Evolutionary conservation across 176 grass and related monocot genomes (phyloP).

Genomic region (bread wheat (Triticum aestivum)): IWGSC_CS_RefSeq_v2.1 NC_057814.1:244402557-244403056

Average conservation of each 20-base stretch:
- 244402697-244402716: conserved; percentile 33
- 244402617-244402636: conserved; percentile 35
- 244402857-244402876: background rate
- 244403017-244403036: conserved; percentile 51
- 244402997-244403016: conserved; percentile 73
- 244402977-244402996: conserved; percentile 79
- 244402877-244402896: conserved; percentile 9
- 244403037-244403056: background rate
- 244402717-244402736: conserved; percentile 35
- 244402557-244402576: conserved; percentile 48
- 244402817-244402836: conserved; percentile 39
- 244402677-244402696: conserved; percentile 37
- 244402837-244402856: conserved; percentile 10
- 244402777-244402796: conserved; percentile 50
- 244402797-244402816: conserved; percentile 46
- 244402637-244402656: conserved; percentile 27
- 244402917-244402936: conserved; percentile 88
- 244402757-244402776: conserved; percentile 62
- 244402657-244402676: conserved; percentile 38
- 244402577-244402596: conserved; percentile 42
- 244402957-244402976: conserved; percentile 94
- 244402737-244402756: conserved; percentile 37
- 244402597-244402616: conserved; percentile 33
- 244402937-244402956: conserved; percentile 89
- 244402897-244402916: conserved; percentile 54